Percentiles rank a stretch among this genome's conserved stretches.
phyloP scores from a whole-genome alignment of 2,329 filamentous ascomycete species.

The Trichophyton benhamiae region DNA sequence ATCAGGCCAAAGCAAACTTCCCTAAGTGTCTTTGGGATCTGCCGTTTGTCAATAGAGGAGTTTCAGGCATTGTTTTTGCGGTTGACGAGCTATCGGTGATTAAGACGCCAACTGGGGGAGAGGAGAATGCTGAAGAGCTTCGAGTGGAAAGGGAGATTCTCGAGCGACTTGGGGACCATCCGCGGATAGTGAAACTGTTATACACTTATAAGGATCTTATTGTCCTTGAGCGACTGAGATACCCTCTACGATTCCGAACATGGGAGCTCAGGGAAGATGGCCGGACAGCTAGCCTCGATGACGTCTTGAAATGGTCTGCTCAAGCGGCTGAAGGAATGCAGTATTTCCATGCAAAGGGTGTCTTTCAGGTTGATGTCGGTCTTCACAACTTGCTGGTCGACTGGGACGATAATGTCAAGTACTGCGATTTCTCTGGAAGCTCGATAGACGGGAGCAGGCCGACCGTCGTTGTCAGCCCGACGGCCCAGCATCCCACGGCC shows the following conservation, averaged over 20 bases:
- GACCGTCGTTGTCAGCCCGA: neutral
- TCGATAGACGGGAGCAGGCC: conserved; percentile 15
- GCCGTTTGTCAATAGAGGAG: neutral
- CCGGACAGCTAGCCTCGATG: neutral
- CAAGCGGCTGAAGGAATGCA: conserved; percentile 13
- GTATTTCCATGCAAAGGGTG: conserved; percentile 11
- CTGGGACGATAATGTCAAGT: conserved; percentile 11
- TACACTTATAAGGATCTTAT: conserved; percentile 1
- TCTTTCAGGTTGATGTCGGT: conserved; percentile 15
- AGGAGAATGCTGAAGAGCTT: neutral
- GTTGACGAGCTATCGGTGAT: conserved; percentile 4
- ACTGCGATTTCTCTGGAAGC: conserved; percentile 15
- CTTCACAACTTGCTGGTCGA: conserved; percentile 15
- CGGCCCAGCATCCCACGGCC: conserved; percentile 1
- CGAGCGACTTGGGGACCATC: conserved; percentile 5
- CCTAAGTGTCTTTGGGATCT: neutral
- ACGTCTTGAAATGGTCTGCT: conserved; percentile 12
- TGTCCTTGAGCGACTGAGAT: conserved; percentile 8
- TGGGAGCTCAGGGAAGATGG: conserved; percentile 3
- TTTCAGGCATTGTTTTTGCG: conserved; percentile 5
- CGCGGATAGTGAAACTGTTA: conserved; percentile 6
- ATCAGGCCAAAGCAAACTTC: neutral
- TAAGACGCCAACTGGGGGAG: neutral
- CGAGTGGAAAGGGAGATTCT: conserved; percentile 2
- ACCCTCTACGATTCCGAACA: conserved; percentile 6